These are phyloP conservation scores for Saccharomycopsis phalli DNA, from an alignment of 1,139 yeast species.

Conservation along the genomic window DNA sequence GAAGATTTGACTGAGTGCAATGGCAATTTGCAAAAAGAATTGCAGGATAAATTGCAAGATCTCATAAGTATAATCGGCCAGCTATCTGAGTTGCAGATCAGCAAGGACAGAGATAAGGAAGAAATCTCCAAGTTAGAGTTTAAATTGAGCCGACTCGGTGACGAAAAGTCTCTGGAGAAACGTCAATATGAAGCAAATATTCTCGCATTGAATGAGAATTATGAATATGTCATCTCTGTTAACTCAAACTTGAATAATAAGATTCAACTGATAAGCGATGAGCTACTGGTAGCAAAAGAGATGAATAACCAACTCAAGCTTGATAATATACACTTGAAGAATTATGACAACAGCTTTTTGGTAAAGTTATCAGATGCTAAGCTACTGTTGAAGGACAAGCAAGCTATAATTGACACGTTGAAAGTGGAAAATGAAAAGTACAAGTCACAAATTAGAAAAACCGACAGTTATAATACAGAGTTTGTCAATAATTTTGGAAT, in stretches of 20 bases:
- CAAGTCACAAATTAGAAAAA: not conserved
- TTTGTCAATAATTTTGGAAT: not conserved
- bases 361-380: slow-evolving; percentile 11
- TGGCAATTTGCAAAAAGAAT: slow-evolving; percentile 11
- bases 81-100: slow-evolving; percentile 14
- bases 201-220: not conserved
- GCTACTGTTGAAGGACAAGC: slow-evolving; percentile 9
- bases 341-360: slow-evolving; percentile 2
- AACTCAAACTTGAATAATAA: not conserved
- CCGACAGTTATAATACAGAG: slow-evolving; percentile 1
- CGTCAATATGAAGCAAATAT: slow-evolving; percentile 4
- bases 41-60: slow-evolving; percentile 13
- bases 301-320: slow-evolving; percentile 1
- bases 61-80: slow-evolving; percentile 8
- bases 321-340: slow-evolving; percentile 1
- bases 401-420: not conserved
- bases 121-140: slow-evolving; percentile 16
- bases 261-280: not conserved
- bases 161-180: slow-evolving; percentile 4
- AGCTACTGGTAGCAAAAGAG: not conserved
- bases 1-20: slow-evolving; percentile 9
- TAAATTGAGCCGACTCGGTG: slow-evolving; percentile 6
- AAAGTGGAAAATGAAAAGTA: not conserved
- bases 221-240: not conserved
- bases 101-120: slow-evolving; percentile 11